phyloP scores from a whole-genome alignment of 768 basidiomycete species.

The Agaricus subrufescens region DNA sequence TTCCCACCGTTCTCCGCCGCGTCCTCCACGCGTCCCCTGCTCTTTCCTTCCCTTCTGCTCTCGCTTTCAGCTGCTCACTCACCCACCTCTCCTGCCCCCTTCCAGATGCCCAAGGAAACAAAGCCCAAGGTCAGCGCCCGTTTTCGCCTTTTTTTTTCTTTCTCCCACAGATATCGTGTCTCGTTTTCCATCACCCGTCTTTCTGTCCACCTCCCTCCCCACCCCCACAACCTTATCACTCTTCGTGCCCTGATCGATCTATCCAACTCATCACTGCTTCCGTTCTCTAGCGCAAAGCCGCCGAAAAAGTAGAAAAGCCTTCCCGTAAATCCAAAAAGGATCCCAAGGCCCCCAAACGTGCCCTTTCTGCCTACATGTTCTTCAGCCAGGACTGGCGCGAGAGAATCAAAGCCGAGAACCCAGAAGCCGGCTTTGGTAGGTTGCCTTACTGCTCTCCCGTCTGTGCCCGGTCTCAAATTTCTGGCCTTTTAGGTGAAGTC shows the following conservation, averaged over 20 bases:
- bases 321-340: conserved; percentile 65
- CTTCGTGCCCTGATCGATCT: conserved; percentile 6
- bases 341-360: conserved; percentile 82
- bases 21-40: conserved; percentile 1
- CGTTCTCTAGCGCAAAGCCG: conserved; percentile 61
- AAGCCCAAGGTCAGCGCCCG: conserved; percentile 57
- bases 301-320: conserved; percentile 64
- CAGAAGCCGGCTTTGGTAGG: conserved; percentile 88
- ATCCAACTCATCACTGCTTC: conserved; percentile 8
- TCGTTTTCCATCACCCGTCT: neutral
- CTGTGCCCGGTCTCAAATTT: neutral
- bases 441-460: conserved; percentile 11
- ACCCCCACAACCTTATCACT: neutral
- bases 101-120: conserved; percentile 76
- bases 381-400: conserved; percentile 96
- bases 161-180: too few relatives aligned
- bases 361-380: conserved; percentile 98
- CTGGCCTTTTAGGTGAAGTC: conserved; percentile 60
- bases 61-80: neutral
- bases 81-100: conserved; percentile 1
- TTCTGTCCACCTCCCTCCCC: neutral
- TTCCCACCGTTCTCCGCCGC: neutral
- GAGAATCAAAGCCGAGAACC: conserved; percentile 93
- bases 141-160: conserved; percentile 14
- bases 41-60: neutral